Percentiles rank a stretch among this genome's conserved stretches.
Evolutionary conservation across 345 rosid species (phyloP).

Genomic region (Heritiera fomes): DNA sequence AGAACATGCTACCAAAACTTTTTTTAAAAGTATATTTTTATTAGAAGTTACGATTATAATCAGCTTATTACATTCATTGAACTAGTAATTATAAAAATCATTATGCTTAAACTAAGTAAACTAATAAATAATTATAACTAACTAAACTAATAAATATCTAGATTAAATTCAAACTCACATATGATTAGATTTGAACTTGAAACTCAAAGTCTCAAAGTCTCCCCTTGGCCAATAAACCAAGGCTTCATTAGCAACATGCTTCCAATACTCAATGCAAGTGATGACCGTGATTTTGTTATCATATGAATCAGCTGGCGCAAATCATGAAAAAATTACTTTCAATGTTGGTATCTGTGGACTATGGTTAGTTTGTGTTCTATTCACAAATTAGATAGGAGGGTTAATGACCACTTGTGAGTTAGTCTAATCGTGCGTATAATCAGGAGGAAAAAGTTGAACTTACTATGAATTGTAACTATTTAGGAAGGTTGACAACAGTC

Average conservation of each 20-base stretch:
- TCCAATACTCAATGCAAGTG: background rate
- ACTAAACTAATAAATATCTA: too few species aligned
- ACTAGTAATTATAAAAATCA: too few species aligned
- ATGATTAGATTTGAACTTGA: too few species aligned
- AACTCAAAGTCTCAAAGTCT: too few species aligned
- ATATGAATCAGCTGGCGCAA: background rate
- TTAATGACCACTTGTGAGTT: background rate
- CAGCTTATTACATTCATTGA: too few species aligned
- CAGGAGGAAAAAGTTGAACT: background rate
- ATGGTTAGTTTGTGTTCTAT: background rate
- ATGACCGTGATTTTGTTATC: background rate
- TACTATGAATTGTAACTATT: background rate
- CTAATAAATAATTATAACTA: too few species aligned
- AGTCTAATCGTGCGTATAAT: background rate
- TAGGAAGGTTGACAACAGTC: background rate
- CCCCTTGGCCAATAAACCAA: too few species aligned
- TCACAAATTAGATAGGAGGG: background rate
- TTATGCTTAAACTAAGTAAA: too few species aligned
- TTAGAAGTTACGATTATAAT: too few species aligned
- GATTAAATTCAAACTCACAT: too few species aligned
- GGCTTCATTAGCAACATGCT: background rate
- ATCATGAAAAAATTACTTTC: background rate
- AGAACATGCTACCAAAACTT: too few species aligned
- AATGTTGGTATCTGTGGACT: background rate
- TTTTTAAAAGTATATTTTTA: too few species aligned